These are phyloP conservation scores for Leptodontidium sp. DNA, from an alignment of 2,329 filamentous ascomycete genomes.

Conservation along the genomic window DNA sequence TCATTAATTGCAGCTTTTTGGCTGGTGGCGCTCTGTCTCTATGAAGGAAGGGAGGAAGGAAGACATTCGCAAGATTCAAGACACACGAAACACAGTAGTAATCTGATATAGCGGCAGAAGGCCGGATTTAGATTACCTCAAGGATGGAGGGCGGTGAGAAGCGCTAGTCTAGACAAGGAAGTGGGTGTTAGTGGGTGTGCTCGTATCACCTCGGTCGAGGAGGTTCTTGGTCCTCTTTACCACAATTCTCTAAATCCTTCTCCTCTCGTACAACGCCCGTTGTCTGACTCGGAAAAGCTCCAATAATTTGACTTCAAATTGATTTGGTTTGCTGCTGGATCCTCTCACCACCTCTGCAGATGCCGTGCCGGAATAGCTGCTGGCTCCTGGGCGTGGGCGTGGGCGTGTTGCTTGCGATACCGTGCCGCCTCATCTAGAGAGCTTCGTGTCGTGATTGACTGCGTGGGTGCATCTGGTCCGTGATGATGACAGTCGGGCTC, in stretches of 20 bases:
- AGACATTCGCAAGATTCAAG: neutral
- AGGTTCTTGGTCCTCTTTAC: slow-evolving; percentile 8
- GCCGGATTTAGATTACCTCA: neutral
- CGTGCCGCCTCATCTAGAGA: slow-evolving; percentile 27
- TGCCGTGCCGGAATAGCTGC: neutral
- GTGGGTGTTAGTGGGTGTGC: neutral
- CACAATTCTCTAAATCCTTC: neutral
- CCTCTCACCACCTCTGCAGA: neutral
- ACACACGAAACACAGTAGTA: neutral
- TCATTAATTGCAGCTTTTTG: neutral
- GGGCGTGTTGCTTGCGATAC: neutral
- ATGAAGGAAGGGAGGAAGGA: neutral
- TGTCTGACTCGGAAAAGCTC: slow-evolving; percentile 16
- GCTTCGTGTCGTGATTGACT: slow-evolving; percentile 26
- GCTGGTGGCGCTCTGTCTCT: neutral
- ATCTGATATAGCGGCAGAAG: slow-evolving; percentile 8
- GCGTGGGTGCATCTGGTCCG: slow-evolving; percentile 14
- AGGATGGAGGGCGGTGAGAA: slow-evolving; percentile 12
- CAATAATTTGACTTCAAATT: slow-evolving; percentile 16
- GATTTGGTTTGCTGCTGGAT: slow-evolving; percentile 15
- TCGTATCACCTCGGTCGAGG: slow-evolving; percentile 7
- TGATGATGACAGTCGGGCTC: neutral
- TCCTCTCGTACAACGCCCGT: neutral
- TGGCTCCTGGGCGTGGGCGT: neutral
- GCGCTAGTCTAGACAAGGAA: neutral